Evolutionary conservation across 106 monocot genomes (phyloP), one percentile per base, ranked within the genome.

Genomic region (Dendrobium chrysotoxum): DNA sequence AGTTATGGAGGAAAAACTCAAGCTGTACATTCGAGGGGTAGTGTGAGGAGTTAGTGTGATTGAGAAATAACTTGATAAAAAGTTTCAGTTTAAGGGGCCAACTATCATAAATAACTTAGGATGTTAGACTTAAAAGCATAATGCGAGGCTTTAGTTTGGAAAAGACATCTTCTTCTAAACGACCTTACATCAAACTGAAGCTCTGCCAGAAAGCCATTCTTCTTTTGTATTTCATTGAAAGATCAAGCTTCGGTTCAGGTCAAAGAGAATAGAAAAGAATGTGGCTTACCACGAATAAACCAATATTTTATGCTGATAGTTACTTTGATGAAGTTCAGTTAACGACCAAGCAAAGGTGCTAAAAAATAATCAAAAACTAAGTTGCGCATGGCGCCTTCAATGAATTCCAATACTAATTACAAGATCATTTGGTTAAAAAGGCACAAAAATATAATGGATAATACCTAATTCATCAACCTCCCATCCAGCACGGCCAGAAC

Each of bases 401-500:
- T 76, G 40, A 76, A 11, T 46, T 44, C 25, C 12, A 47, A 76
- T 47, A 76, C 13, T 25, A 47, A 10, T 7, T 25, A 45, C 40
- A 20, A 15, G 7, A 40, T 42, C n/a, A 42, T 42, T 76, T 50
- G 20, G 40, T 76, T 70, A 16, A 70, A 31, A 76, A 44, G 23
- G 40, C 26, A 47, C 5, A 28, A 2, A 18, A n/a, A 30, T 31
- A 79, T 20, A 50, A 40, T 25, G 16, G 28, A 4, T 21, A 18
- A 2, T 95, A 99, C 99, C 99, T 93, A 95, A 31, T 45, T 94
- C 91, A 73, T 98, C 98, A 70, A 82, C 93, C 66, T 92, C 92
- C 99, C 99, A 95, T 71, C 99, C 95, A 83, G 99, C 99, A 84
- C 95, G 95, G 35, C 99, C 99, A 16, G 98, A 87, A 55, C 91